Conservation (phyloP, 768 basidiomycete genomes). For the Cantharellus anzutake region DNA sequence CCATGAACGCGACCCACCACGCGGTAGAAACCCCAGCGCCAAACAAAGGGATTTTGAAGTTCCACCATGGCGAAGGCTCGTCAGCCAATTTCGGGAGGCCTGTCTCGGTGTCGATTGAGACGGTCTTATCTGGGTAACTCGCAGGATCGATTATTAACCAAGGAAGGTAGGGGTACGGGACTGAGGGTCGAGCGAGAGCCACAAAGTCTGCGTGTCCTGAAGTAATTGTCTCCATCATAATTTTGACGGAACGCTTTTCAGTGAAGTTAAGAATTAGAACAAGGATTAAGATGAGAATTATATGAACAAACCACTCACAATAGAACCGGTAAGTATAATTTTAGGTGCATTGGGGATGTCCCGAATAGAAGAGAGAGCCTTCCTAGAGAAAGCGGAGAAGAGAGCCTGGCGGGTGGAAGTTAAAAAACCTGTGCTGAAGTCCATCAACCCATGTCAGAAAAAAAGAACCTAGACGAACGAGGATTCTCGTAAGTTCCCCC, state of each 20-base stretch:
- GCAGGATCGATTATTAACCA: too few species aligned
- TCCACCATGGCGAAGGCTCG: conserved; percentile 1
- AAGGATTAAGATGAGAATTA: background rate
- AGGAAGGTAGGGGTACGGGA: conserved; percentile 29
- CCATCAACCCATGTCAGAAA: conserved; percentile 12
- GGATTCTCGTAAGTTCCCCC: conserved; percentile 75
- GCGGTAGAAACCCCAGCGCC: conserved; percentile 44
- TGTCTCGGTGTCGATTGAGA: background rate
- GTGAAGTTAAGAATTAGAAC: background rate
- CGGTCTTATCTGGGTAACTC: conserved; percentile 29
- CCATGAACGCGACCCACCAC: conserved; percentile 22
- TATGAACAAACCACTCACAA: conserved; percentile 15
- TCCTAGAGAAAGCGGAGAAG: conserved; percentile 47
- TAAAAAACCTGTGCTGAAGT: conserved; percentile 1
- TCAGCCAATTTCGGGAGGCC: background rate
- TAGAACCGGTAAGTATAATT: conserved; percentile 66
- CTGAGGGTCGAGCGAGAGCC: conserved; percentile 52
- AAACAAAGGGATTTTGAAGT: conserved; percentile 20
- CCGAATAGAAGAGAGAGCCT: conserved; percentile 30
- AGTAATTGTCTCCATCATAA: conserved; percentile 33
- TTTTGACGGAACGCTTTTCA: conserved; percentile 27
- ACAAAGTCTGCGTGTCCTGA: conserved; percentile 48
- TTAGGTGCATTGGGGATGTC: conserved; percentile 27
- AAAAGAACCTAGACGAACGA: conserved; percentile 23
- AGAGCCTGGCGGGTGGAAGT: conserved; percentile 41